phyloP scores from a whole-genome alignment of 306 rosid species.

The Pterocarpus macrocarpus region DNA sequence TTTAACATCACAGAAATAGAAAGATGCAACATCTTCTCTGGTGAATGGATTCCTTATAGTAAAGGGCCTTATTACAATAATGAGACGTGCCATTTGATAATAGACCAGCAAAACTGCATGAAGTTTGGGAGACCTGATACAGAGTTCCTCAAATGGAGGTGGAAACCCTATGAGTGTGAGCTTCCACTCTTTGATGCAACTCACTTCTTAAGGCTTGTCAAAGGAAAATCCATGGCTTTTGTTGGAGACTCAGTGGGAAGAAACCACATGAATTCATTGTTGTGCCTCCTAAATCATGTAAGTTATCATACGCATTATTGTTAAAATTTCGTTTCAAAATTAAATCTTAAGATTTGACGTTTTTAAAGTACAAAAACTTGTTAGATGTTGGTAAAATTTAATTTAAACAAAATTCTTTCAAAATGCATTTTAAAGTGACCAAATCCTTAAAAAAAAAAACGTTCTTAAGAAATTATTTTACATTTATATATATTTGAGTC shows the following conservation, averaged over 20 bases:
- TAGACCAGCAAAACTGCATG: slow-evolving; percentile 79
- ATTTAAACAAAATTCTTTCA: too few relatives aligned
- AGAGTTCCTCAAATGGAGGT: slow-evolving; percentile 75
- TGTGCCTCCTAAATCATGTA: slow-evolving; percentile 68
- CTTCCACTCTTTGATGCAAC: slow-evolving; percentile 75
- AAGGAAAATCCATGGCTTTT: slow-evolving; percentile 79
- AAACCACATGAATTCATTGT: slow-evolving; percentile 80
- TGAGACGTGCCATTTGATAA: slow-evolving; percentile 62
- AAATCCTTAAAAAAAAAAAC: too few relatives aligned
- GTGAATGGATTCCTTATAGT: slow-evolving; percentile 72
- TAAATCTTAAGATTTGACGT: too few relatives aligned
- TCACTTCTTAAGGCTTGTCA: slow-evolving; percentile 66
- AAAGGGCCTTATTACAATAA: slow-evolving; percentile 68
- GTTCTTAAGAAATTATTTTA: too few relatives aligned
- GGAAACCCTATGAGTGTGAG: slow-evolving; percentile 81
- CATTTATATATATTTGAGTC: too few relatives aligned
- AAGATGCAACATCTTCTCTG: slow-evolving; percentile 65
- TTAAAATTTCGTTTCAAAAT: too few relatives aligned
- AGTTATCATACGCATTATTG: background rate
- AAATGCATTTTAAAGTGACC: too few relatives aligned
- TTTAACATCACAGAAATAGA: slow-evolving; percentile 28
- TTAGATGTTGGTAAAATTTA: too few relatives aligned
- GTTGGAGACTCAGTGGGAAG: slow-evolving; percentile 85
- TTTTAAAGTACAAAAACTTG: too few relatives aligned
- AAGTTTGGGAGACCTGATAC: slow-evolving; percentile 74